phyloP scores from a whole-genome alignment of 2,329 filamentous ascomycete genomes.

The Ambrosiella cleistominuta region DNA sequence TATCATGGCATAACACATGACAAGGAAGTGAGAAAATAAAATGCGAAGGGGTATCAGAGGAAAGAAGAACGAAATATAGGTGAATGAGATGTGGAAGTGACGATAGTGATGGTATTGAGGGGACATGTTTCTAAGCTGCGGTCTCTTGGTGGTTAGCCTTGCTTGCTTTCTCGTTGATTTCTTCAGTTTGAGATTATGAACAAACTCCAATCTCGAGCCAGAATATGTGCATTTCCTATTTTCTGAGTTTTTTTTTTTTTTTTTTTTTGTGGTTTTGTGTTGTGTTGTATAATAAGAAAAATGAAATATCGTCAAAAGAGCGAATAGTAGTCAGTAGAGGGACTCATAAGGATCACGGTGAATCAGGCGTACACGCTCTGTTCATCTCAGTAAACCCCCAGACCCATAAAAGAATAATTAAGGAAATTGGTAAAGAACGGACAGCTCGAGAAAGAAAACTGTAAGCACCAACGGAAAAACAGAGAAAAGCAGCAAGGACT shows the following conservation, averaged over 20 bases:
- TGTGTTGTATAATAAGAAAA: constrained; percentile 12
- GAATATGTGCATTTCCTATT: neutral
- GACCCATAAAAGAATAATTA: constrained; percentile 2
- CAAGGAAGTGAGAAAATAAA: no score
- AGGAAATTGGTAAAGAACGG: constrained; percentile 2
- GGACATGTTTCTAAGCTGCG: neutral
- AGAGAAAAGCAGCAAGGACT: neutral
- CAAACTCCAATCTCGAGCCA: constrained; percentile 2
- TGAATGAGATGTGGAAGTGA: neutral
- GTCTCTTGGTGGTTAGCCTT: neutral
- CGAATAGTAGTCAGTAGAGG: constrained; percentile 17
- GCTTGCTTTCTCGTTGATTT: neutral
- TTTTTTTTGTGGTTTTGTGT: constrained; percentile 13
- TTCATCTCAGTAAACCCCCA: no score
- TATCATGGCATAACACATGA: no score
- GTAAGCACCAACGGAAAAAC: neutral
- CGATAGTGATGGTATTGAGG: neutral
- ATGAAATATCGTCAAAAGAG: constrained; percentile 17
- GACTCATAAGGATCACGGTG: no score
- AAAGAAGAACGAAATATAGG: neutral
- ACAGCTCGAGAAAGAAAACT: neutral
- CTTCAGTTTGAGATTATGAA: neutral
- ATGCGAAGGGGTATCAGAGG: no score
- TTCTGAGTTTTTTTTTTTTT: constrained; percentile 12
- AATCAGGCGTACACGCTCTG: no score